phyloP scores from a whole-genome alignment of 2,329 filamentous ascomycete species.

The Thelonectria olida region DNA sequence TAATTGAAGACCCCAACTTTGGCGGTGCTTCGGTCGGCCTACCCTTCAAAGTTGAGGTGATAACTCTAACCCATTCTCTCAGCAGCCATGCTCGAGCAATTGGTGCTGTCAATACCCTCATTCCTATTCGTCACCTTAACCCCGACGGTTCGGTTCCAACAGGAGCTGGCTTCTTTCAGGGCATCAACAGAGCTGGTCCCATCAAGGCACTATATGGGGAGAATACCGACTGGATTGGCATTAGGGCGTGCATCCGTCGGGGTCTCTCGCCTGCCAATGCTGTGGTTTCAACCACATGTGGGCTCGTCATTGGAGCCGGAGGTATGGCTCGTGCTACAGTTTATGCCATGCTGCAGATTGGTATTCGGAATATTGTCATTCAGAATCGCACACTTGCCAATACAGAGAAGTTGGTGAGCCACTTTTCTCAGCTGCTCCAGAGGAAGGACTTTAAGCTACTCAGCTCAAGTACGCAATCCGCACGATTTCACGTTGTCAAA shows the following conservation, averaged over 20 bases:
- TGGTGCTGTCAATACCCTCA: conserved; percentile 79
- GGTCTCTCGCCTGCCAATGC: conserved; percentile 78
- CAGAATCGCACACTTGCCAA: conserved; percentile 76
- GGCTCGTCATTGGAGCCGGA: conserved; percentile 71
- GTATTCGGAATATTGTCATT: conserved; percentile 79
- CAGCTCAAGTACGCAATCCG: conserved; percentile 53
- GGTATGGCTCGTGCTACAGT: conserved; percentile 83
- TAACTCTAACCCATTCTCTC: conserved; percentile 73
- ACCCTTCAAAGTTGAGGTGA: conserved; percentile 79
- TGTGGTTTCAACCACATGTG: conserved; percentile 63
- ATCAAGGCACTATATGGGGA: conserved; percentile 78
- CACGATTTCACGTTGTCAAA: conserved; percentile 66
- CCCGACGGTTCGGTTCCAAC: conserved; percentile 65
- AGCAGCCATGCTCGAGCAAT: conserved; percentile 79
- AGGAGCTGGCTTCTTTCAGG: conserved; percentile 61
- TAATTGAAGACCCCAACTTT: conserved; percentile 73
- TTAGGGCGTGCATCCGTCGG: conserved; percentile 75
- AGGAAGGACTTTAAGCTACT: conserved; percentile 54
- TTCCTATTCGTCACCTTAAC: conserved; percentile 72
- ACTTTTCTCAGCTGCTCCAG: conserved; percentile 70
- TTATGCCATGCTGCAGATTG: conserved; percentile 81
- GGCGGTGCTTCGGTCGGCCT: conserved; percentile 77
- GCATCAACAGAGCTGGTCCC: conserved; percentile 68
- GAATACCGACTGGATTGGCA: conserved; percentile 85
- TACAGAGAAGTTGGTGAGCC: conserved; percentile 71